Conservation (phyloP, 352 stramenopile species). For the Pythium phragmitis region DNA sequence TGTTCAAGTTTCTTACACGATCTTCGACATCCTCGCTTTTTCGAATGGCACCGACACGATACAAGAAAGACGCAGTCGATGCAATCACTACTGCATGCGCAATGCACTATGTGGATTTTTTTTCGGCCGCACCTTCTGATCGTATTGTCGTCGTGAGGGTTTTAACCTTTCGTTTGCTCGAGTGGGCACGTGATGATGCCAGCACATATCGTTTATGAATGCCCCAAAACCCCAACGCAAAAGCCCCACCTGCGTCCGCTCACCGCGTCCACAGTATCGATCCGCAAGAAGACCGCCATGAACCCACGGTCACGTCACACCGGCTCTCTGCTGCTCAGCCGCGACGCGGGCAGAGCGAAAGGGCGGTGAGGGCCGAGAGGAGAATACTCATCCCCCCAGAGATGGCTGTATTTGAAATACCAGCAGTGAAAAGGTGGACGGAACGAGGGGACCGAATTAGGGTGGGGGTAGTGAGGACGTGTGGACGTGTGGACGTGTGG, state of each 20-base stretch:
- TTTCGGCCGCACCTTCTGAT: background rate
- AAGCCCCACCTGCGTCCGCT: background rate
- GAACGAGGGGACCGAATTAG: background rate
- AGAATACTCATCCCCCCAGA: too few species aligned
- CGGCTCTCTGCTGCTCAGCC: conserved; percentile 14
- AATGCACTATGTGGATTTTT: background rate
- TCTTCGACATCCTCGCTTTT: background rate
- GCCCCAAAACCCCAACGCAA: background rate
- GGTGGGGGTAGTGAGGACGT: too few species aligned
- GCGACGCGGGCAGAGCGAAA: conserved; percentile 14
- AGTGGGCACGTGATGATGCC: conserved; percentile 10
- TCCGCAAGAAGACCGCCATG: background rate
- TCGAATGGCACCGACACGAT: conserved; percentile 7
- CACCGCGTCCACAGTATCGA: background rate
- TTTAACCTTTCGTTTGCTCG: background rate
- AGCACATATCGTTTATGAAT: conserved; percentile 2
- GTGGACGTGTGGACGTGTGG: background rate
- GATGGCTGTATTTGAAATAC: too few species aligned
- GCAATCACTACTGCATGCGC: background rate
- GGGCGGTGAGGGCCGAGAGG: background rate
- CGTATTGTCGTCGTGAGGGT: background rate
- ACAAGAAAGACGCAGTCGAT: background rate
- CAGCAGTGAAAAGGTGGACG: background rate
- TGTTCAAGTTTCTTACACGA: background rate
- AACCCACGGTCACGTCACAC: background rate